Conservation (phyloP, 176 grass and related monocot species). For the Puya raimondii region DNA sequence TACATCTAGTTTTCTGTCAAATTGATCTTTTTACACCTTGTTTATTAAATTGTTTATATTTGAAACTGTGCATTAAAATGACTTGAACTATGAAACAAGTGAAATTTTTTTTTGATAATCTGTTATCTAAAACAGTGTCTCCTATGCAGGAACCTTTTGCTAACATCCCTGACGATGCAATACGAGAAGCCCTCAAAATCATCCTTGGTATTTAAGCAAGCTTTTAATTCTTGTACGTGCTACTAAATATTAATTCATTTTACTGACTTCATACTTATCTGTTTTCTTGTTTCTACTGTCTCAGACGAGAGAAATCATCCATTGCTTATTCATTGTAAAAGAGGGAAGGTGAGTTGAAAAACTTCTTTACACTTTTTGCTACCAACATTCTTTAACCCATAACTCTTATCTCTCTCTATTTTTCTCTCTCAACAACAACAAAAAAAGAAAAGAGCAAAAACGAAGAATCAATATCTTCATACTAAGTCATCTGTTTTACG, state of each 20-base stretch:
- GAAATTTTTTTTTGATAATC: too few species aligned
- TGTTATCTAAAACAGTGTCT: neutral
- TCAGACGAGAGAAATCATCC: slow-evolving; percentile 74
- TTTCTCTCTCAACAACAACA: neutral
- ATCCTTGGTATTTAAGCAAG: slow-evolving; percentile 47
- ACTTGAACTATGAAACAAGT: neutral
- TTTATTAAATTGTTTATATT: too few species aligned
- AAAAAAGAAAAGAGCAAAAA: too few species aligned
- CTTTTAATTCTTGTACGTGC: neutral
- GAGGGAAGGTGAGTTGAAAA: slow-evolving; percentile 60
- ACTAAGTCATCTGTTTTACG: neutral
- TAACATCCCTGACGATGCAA: slow-evolving; percentile 65
- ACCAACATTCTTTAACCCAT: neutral
- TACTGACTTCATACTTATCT: neutral
- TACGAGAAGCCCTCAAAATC: slow-evolving; percentile 71
- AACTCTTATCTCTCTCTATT: neutral
- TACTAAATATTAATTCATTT: slow-evolving; percentile 12
- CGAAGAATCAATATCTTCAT: too few species aligned
- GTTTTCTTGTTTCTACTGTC: slow-evolving; percentile 13
- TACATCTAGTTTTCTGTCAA: too few species aligned
- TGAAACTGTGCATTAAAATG: neutral
- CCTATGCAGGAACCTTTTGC: slow-evolving; percentile 47
- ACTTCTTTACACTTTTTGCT: neutral
- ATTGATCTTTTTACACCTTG: too few species aligned
- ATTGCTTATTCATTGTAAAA: slow-evolving; percentile 84